A percentile compares a stretch with the other conserved stretches of the same genome.
Evolutionary conservation across 2,329 filamentous ascomycete species (phyloP).

Genomic region (Colletotrichum zoysiae): DNA sequence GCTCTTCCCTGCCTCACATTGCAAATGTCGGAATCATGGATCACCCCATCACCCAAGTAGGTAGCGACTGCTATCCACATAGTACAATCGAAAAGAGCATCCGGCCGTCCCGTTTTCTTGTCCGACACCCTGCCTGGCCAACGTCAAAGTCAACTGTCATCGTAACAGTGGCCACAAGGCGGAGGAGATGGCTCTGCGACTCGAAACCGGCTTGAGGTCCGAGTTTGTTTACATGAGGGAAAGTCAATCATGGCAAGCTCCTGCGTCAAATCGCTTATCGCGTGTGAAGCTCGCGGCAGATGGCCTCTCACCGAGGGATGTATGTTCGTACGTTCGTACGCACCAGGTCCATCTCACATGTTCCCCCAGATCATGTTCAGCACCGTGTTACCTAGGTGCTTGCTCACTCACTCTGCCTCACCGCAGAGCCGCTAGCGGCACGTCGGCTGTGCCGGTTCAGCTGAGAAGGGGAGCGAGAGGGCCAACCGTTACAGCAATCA

Average conservation of each 20-base stretch:
- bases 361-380: constrained; percentile 23
- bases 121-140: background rate
- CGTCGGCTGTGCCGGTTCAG: constrained; percentile 22
- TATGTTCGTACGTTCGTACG: no score
- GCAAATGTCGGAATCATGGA: constrained; percentile 27
- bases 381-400: no score
- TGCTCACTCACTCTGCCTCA: constrained; percentile 36
- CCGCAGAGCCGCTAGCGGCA: constrained; percentile 12
- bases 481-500: background rate
- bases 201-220: constrained; percentile 15
- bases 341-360: constrained; percentile 8
- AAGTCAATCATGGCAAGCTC: constrained; percentile 5
- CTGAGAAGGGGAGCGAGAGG: background rate
- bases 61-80: constrained; percentile 4
- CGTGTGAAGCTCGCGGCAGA: background rate
- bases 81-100: background rate
- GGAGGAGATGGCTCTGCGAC: background rate
- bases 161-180: constrained; percentile 1
- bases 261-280: background rate
- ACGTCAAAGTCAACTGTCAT: constrained; percentile 9
- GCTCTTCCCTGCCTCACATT: constrained; percentile 22
- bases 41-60: constrained; percentile 19
- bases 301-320: background rate
- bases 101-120: background rate
- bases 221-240: constrained; percentile 13